Conservation (phyloP, 352 stramenopile species). For the Phytopythium aichiense region DNA sequence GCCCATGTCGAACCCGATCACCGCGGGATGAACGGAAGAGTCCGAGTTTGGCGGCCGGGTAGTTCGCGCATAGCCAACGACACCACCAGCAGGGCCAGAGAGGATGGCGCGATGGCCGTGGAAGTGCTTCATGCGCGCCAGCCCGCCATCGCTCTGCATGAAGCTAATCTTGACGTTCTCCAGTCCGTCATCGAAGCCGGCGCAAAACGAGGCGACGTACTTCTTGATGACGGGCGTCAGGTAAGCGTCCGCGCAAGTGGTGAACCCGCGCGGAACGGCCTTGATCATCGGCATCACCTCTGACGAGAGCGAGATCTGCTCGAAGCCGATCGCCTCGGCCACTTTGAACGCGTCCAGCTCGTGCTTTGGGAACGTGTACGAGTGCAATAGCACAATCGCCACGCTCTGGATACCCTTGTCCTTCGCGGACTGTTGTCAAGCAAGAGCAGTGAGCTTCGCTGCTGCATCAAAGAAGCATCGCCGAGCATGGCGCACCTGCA, state of each 20-base stretch:
- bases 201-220: slow-evolving; percentile 95
- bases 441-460: background rate
- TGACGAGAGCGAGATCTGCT: slow-evolving; percentile 88
- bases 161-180: slow-evolving; percentile 93
- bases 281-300: slow-evolving; percentile 99
- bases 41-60: slow-evolving; percentile 48
- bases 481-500: slow-evolving; percentile 45
- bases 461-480: background rate
- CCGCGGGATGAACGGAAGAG: slow-evolving; percentile 16
- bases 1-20: slow-evolving; percentile 99
- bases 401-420: slow-evolving; percentile 91
- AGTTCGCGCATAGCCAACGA: slow-evolving; percentile 97
- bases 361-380: slow-evolving; percentile 95
- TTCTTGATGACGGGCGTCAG: slow-evolving; percentile 97
- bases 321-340: slow-evolving; percentile 91
- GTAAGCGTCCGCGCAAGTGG: slow-evolving; percentile 97
- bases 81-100: slow-evolving; percentile 91
- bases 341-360: slow-evolving; percentile 89
- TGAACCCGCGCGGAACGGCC: slow-evolving; percentile 95
- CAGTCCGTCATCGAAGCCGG: slow-evolving; percentile 93
- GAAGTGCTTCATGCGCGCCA: slow-evolving; percentile 94
- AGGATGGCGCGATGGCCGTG: slow-evolving; percentile 92
- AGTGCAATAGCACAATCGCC: slow-evolving; percentile 95
- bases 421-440: slow-evolving; percentile 29
- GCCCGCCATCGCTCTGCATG: slow-evolving; percentile 98